These are phyloP conservation scores for Lodderomyces beijingensis DNA, from an alignment of 1,139 yeast species.

Conservation along the genomic window DNA sequence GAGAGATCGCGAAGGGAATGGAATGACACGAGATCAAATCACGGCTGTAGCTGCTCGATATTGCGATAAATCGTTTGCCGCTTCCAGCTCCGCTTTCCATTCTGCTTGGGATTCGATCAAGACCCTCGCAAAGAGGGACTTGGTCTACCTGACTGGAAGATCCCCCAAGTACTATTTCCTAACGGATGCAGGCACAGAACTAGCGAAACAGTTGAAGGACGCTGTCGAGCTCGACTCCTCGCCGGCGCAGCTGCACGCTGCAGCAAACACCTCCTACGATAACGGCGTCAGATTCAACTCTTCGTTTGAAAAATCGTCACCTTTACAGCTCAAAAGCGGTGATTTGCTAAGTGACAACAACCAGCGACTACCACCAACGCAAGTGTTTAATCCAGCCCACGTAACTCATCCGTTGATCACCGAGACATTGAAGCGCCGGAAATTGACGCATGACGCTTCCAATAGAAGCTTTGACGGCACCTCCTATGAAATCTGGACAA, in stretches of 20 bases:
- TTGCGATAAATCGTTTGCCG: constrained; percentile 61
- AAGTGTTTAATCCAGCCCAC: neutral
- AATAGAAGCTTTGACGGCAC: constrained; percentile 20
- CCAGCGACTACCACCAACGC: constrained; percentile 2
- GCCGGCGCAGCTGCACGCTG: constrained; percentile 13
- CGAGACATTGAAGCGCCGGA: constrained; percentile 5
- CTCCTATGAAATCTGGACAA: constrained; percentile 36
- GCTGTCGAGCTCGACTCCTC: constrained; percentile 38
- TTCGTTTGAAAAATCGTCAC: constrained; percentile 11
- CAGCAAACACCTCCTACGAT: constrained; percentile 28
- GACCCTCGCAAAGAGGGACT: constrained; percentile 56
- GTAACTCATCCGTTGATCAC: constrained; percentile 7
- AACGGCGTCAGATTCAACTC: constrained; percentile 27
- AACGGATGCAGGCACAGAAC: constrained; percentile 66
- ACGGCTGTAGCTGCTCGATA: constrained; percentile 52
- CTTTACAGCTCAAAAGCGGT: neutral
- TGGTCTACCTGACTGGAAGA: constrained; percentile 55
- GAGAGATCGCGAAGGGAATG: constrained; percentile 45
- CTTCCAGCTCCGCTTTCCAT: constrained; percentile 56
- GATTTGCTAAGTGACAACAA: neutral
- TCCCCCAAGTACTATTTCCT: constrained; percentile 55
- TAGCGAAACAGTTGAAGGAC: constrained; percentile 56
- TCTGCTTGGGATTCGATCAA: constrained; percentile 80
- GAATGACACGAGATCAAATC: constrained; percentile 61
- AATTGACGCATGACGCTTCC: constrained; percentile 19